These are phyloP conservation scores for Lasiosphaeriaceae sp. DNA, from an alignment of 495 filamentous ascomycete genomes.

Conservation along the genomic window DNA sequence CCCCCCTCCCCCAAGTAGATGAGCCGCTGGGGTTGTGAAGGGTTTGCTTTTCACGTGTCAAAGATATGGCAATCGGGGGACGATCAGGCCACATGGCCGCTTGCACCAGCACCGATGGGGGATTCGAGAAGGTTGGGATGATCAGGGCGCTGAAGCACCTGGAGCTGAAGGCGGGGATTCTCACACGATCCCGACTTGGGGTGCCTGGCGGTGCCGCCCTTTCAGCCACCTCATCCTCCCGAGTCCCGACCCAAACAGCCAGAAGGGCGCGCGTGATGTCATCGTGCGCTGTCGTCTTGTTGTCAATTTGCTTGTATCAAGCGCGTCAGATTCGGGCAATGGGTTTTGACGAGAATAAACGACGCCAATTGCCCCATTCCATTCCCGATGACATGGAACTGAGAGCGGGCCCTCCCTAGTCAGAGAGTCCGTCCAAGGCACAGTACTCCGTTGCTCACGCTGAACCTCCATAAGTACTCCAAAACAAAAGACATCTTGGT, in stretches of 20 bases:
- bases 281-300: conserved; percentile 2
- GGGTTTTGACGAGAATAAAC: not conserved
- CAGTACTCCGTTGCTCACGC: no score
- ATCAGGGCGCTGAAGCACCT: not conserved
- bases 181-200: not conserved
- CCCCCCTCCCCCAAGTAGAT: no score
- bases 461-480: no score
- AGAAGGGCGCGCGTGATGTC: conserved; percentile 7
- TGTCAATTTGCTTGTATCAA: not conserved
- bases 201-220: not conserved
- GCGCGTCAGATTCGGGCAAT: no score
- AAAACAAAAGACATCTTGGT: no score
- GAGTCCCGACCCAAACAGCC: not conserved
- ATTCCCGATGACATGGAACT: not conserved
- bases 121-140: not conserved
- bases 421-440: no score
- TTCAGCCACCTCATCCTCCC: not conserved
- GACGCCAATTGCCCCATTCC: no score
- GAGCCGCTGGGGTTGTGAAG: no score
- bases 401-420: not conserved
- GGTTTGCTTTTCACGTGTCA: no score
- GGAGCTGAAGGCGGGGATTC: not conserved
- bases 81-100: no score
- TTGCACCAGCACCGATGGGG: no score
- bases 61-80: no score